Percentiles rank a stretch among this genome's conserved stretches.
phyloP scores from a whole-genome alignment of 2,329 filamentous ascomycete species.

The Penicillium sp. region DNA sequence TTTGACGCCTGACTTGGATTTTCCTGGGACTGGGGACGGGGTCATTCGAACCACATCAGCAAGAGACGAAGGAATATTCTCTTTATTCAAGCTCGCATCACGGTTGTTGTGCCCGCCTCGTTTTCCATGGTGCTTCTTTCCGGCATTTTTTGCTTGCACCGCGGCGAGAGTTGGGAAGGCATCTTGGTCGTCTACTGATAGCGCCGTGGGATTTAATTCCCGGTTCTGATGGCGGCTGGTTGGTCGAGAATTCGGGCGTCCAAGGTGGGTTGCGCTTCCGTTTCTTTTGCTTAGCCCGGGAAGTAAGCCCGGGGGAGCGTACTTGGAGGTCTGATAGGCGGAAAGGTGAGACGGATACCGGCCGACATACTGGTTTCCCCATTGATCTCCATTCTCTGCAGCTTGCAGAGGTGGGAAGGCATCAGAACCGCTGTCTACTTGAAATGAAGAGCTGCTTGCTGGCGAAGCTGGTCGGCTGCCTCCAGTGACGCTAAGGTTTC shows the following conservation, averaged over 20 bases:
- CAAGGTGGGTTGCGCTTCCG: constrained; percentile 56
- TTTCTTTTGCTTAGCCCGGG: constrained; percentile 37
- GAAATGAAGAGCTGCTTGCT: constrained; percentile 68
- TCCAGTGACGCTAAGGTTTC: constrained; percentile 73
- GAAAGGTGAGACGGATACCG: constrained; percentile 49
- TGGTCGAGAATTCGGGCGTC: constrained; percentile 77
- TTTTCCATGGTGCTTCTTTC: constrained; percentile 93
- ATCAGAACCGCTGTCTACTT: constrained; percentile 75
- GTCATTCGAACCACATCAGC: constrained; percentile 96
- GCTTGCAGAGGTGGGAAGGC: constrained; percentile 77
- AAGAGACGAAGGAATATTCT: constrained; percentile 73
- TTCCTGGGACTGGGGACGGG: constrained; percentile 72
- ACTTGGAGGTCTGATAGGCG: constrained; percentile 50
- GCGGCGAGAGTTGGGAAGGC: constrained; percentile 90
- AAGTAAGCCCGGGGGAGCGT: constrained; percentile 30
- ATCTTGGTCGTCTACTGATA: constrained; percentile 88
- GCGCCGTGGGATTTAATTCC: constrained; percentile 65
- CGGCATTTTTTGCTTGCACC: constrained; percentile 66
- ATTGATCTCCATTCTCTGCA: constrained; percentile 61
- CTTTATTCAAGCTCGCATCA: constrained; percentile 60
- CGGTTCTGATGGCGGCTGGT: constrained; percentile 76
- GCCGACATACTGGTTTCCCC: constrained; percentile 51
- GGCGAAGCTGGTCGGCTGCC: constrained; percentile 48
- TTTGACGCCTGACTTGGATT: constrained; percentile 57
- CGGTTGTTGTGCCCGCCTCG: constrained; percentile 73